Evolutionary conservation across 371 early-diverging fungal genomes (phyloP), one percentile per base, ranked within the genome.

Genomic region (Mortierella sp.): DNA sequence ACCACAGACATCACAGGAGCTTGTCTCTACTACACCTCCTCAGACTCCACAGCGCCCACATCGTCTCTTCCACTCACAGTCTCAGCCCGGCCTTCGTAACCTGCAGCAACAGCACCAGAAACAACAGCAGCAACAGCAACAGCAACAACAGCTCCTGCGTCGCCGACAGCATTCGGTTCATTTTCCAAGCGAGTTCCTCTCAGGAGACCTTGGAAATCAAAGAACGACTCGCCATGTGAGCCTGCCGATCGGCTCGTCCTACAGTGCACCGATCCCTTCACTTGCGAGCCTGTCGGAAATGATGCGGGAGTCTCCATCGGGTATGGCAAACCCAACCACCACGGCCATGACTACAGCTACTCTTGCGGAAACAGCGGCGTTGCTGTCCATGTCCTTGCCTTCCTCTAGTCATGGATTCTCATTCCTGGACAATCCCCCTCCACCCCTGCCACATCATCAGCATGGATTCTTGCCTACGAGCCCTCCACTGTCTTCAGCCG

Each of bases 91-190:
- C 16, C 56, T 75, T 12, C 57, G 75, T n/a, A 63, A 61, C 46
- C 29, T 75, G 28, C 75, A 75, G 25, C 75, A 75, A 28, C 66
- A 75, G 57, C 75, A 74, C 18, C 60, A 66, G 12, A 73, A 73
- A 53, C 72, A 73, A 47, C 67, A 62, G 46, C 62, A 51, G 7
- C 66, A 68, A 26, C 62, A 66, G 16, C 66, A 74, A 7, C 75
- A 75, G 44, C 67, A 63, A 9, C 68, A 75, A n/a, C 68, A 73
- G 21, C 64, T 51, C 23, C 63, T 67, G 2, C 71, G 75, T 51
- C 75, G 71, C 14, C 75, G 75, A 5, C 75, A 75, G 28, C 75
- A 75, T 30, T 75, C 75, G 59, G 75, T 75, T 9, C 75, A 75
- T 37, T 70, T 75, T 45, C 66, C 75, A 30, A 64, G 67, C 48